A percentile compares a stretch with the other conserved stretches of the same genome.
Conservation (phyloP, 2,329 filamentous ascomycete species). For the Aspergillus eucalypticola region DNA sequence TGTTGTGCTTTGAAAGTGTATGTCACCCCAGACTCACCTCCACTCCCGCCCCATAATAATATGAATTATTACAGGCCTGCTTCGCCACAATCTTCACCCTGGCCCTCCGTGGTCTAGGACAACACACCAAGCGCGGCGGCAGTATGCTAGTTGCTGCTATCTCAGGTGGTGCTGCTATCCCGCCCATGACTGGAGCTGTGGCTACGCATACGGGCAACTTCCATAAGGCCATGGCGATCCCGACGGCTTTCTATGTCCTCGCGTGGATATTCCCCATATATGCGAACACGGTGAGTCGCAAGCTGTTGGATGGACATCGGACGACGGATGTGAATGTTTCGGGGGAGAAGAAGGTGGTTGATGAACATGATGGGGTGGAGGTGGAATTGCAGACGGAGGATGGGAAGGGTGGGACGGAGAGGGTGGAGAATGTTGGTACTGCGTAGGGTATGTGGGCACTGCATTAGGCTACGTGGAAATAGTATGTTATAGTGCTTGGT, state of each 20-base stretch:
- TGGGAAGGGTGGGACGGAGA: background rate
- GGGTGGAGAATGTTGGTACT: background rate
- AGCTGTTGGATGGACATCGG: background rate
- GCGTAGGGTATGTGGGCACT: background rate
- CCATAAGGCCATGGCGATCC: background rate
- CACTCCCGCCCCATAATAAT: background rate
- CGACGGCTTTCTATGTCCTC: background rate
- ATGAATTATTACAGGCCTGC: background rate
- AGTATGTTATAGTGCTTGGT: too few relatives aligned
- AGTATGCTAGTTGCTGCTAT: background rate
- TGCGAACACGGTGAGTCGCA: background rate
- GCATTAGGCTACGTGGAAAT: too few relatives aligned
- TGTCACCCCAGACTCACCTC: background rate
- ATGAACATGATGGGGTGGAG: background rate
- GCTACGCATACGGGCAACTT: background rate
- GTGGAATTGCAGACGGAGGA: background rate
- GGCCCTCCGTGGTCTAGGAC: background rate
- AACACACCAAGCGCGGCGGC: conserved; percentile 9
- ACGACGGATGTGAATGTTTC: background rate
- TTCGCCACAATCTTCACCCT: conserved; percentile 14
- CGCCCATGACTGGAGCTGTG: background rate
- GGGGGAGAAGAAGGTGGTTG: background rate
- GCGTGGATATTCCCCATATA: background rate
- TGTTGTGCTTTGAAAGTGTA: background rate
- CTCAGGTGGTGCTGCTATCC: background rate